These are phyloP conservation scores for Amphibolis antarctica DNA, from an alignment of 106 monocot genomes.

Conservation along the genomic window DNA sequence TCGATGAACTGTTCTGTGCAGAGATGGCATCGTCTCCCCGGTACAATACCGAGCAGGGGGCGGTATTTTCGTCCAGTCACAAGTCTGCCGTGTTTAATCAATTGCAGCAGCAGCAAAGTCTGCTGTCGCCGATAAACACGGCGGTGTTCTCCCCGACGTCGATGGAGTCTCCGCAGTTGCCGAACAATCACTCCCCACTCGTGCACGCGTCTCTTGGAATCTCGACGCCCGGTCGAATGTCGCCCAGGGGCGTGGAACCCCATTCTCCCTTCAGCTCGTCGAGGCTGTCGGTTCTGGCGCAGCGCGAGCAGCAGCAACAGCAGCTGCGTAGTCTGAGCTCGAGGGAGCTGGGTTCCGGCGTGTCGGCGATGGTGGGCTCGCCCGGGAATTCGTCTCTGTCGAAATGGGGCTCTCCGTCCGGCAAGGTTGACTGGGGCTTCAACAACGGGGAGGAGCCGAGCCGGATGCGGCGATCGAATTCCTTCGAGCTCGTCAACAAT, in stretches of 20 bases:
- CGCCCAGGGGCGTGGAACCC: slow-evolving; percentile 39
- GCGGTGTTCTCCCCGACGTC: slow-evolving; percentile 14
- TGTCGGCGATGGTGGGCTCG: slow-evolving; percentile 15
- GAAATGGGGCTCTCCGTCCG: slow-evolving; percentile 47
- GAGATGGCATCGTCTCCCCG: slow-evolving; percentile 48
- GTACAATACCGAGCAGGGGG: slow-evolving; percentile 44
- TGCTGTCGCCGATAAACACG: slow-evolving; percentile 70
- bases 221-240: slow-evolving; percentile 49
- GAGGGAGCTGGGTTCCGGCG: slow-evolving; percentile 37
- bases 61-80: slow-evolving; percentile 56
- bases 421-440: slow-evolving; percentile 52
- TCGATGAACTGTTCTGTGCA: slow-evolving; percentile 69
- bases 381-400: slow-evolving; percentile 32
- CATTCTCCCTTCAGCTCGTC: slow-evolving; percentile 40
- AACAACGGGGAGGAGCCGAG: slow-evolving; percentile 52
- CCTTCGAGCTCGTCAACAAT: neutral
- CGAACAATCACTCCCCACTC: slow-evolving; percentile 20
- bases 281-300: slow-evolving; percentile 29
- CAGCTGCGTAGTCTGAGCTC: slow-evolving; percentile 52
- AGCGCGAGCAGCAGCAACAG: slow-evolving; percentile 51
- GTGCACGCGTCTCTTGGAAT: slow-evolving; percentile 39
- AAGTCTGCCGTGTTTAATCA: slow-evolving; percentile 48
- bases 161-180: no score
- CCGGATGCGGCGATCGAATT: slow-evolving; percentile 9
- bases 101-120: slow-evolving; percentile 42